Evolutionary conservation across 1,139 yeast species (phyloP).

Genomic region (Wickerhamomyces sp.): DNA sequence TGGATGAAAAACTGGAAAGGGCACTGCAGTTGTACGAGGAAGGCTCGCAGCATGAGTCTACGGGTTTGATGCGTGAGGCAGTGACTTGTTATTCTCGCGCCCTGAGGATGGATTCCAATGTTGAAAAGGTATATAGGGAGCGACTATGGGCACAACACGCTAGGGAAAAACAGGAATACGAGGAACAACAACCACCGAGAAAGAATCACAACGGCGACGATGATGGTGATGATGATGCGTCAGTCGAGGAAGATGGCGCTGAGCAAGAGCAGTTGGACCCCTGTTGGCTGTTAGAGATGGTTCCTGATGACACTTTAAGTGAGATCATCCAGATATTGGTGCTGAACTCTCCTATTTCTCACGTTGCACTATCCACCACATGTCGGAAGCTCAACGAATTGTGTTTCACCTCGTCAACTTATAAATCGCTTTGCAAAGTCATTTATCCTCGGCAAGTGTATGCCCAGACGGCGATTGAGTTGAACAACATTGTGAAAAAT

Average conservation of each 20-base stretch:
- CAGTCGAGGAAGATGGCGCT: constrained; percentile 25
- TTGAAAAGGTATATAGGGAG: constrained; percentile 64
- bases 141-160: constrained; percentile 32
- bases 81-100: constrained; percentile 70
- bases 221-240: constrained; percentile 29
- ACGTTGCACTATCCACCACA: constrained; percentile 59
- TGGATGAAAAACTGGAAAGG: constrained; percentile 17
- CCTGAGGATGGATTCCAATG: constrained; percentile 56
- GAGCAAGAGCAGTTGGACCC: constrained; percentile 35
- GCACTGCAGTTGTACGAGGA: constrained; percentile 64
- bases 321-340: constrained; percentile 52
- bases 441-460: constrained; percentile 57
- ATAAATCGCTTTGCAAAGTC: constrained; percentile 51
- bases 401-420: constrained; percentile 54
- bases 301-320: constrained; percentile 64
- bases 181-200: constrained; percentile 14
- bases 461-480: constrained; percentile 33
- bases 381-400: constrained; percentile 58
- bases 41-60: constrained; percentile 68
- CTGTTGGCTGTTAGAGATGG: constrained; percentile 47
- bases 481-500: constrained; percentile 36
- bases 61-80: constrained; percentile 79
- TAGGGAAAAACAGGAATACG: background rate
- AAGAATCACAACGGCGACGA: constrained; percentile 5
- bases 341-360: constrained; percentile 50